phyloP scores from a whole-genome alignment of 768 basidiomycete genomes.

The Tulasnella sp. region DNA sequence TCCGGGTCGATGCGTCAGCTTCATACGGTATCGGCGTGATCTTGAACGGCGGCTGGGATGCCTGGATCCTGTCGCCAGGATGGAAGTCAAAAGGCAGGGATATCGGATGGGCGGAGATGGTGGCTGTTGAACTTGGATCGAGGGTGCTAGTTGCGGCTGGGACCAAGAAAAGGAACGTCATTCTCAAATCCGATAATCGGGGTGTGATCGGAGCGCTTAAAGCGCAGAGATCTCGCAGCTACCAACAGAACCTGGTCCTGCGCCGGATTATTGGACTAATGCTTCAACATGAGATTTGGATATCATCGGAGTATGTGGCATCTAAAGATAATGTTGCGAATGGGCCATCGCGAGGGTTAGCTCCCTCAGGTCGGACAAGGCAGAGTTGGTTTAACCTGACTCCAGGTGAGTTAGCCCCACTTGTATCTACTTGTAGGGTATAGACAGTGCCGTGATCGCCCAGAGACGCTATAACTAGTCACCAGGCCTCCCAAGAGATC shows the following conservation, averaged over 20 bases:
- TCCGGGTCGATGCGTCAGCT: conserved; percentile 23
- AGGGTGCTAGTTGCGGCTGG: background rate
- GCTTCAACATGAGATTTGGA: background rate
- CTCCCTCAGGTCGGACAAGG: background rate
- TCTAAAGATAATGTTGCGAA: background rate
- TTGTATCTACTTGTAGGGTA: background rate
- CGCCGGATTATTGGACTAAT: background rate
- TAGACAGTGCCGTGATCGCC: background rate
- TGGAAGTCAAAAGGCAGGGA: conserved; percentile 17
- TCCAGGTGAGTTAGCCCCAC: no score
- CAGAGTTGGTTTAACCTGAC: background rate
- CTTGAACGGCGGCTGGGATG: background rate
- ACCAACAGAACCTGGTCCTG: conserved; percentile 11
- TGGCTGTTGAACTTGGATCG: conserved; percentile 11
- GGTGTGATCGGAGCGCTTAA: conserved; percentile 18
- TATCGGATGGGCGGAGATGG: conserved; percentile 27
- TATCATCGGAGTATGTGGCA: conserved; percentile 4
- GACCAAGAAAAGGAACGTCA: background rate
- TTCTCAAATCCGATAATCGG: conserved; percentile 11
- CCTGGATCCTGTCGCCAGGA: background rate
- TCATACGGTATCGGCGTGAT: conserved; percentile 18
- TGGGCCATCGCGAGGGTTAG: background rate
- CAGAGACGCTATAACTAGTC: no score
- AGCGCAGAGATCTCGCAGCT: background rate
- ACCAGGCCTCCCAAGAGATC: no score